These are phyloP conservation scores for Fusarium sp. DNA, from an alignment of 2,329 filamentous ascomycete genomes.

Conservation along the genomic window DNA sequence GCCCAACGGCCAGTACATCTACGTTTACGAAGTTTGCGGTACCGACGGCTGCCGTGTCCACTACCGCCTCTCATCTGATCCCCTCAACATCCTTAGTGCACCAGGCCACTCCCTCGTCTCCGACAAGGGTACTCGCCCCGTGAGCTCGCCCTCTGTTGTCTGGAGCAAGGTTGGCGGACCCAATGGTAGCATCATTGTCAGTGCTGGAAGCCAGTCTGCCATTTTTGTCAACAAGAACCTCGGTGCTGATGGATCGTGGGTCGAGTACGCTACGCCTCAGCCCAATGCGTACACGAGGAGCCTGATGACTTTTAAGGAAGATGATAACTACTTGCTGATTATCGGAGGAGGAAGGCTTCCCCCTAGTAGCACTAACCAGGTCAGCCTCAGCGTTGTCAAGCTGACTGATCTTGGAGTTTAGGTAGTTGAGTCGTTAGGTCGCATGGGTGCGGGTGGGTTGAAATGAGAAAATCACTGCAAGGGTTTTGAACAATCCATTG, in stretches of 20 bases:
- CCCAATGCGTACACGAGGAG: constrained; percentile 52
- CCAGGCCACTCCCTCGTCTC: constrained; percentile 48
- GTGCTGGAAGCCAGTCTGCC: constrained; percentile 51
- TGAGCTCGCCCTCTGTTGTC: constrained; percentile 57
- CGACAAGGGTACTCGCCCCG: constrained; percentile 49
- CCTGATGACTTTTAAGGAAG: constrained; percentile 50
- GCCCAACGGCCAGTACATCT: constrained; percentile 65
- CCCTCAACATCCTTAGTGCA: constrained; percentile 50
- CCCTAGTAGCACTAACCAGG: constrained; percentile 58
- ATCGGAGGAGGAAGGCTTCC: constrained; percentile 59
- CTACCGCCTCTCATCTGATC: constrained; percentile 56
- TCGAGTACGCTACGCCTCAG: constrained; percentile 49
- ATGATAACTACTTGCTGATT: constrained; percentile 53
- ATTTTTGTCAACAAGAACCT: constrained; percentile 57
- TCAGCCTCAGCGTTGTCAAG: constrained; percentile 51
- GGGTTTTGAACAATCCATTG: background rate
- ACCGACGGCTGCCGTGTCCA: constrained; percentile 55
- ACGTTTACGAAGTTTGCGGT: constrained; percentile 72
- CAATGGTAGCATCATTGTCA: constrained; percentile 60
- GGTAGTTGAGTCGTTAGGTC: background rate
- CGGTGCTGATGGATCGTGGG: constrained; percentile 52
- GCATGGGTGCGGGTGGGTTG: too few relatives aligned
- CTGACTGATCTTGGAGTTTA: constrained; percentile 15
- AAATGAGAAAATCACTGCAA: background rate
- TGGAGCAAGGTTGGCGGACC: constrained; percentile 57